Evolutionary conservation across 2,329 filamentous ascomycete species (phyloP).

Genomic region (Talaromyces sp.): DNA sequence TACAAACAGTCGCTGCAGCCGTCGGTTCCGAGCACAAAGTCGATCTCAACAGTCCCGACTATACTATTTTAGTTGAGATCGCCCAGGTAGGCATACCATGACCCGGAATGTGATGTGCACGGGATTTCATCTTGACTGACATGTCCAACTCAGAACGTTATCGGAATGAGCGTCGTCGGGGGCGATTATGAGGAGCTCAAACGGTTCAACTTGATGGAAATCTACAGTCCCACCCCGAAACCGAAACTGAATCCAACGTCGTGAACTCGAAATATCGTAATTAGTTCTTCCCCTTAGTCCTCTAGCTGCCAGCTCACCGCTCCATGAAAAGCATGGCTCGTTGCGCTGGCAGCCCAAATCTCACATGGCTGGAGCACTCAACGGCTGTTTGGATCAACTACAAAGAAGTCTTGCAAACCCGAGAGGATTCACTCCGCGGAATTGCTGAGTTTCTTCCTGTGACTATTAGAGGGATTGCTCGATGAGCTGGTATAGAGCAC

Average conservation of each 20-base stretch:
- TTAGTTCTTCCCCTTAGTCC: too few species aligned
- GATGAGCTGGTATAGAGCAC: background rate
- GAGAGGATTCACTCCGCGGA: background rate
- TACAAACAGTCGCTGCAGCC: conserved; percentile 55
- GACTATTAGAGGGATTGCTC: background rate
- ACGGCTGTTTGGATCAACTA: background rate
- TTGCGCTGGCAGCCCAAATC: background rate
- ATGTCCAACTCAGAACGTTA: conserved; percentile 50
- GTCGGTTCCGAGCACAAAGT: conserved; percentile 59
- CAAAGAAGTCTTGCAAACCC: background rate
- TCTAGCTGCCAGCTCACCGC: background rate
- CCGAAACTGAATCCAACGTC: conserved; percentile 11
- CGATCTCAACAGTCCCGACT: conserved; percentile 58
- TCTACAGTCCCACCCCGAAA: conserved; percentile 50
- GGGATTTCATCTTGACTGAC: background rate
- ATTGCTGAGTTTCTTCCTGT: background rate
- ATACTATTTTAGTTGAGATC: conserved; percentile 59
- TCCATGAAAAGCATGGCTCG: background rate
- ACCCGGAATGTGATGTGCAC: background rate
- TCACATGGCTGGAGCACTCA: background rate
- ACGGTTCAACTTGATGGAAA: conserved; percentile 60
- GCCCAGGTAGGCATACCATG: conserved; percentile 50
- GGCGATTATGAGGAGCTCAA: conserved; percentile 59
- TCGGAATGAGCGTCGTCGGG: conserved; percentile 61
- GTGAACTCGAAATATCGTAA: background rate